phyloP scores from a whole-genome alignment of 305 asterid genomes.

The Rubia balearica region DNA sequence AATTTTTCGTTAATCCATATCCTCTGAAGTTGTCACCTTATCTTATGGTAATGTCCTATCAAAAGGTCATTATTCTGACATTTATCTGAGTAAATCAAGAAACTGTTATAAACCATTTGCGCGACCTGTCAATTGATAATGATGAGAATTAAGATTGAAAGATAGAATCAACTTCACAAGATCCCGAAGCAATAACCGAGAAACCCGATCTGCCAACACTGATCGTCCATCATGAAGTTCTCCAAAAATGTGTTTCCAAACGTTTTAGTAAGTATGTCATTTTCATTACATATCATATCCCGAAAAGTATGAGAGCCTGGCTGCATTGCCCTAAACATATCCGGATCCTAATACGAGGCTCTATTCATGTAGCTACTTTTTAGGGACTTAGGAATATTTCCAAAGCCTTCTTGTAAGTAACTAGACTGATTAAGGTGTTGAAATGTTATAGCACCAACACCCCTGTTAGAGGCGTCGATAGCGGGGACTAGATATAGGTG shows the following conservation, averaged over 20 bases:
- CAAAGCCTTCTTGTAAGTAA: conserved; percentile 46
- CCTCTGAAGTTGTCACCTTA: conserved; percentile 26
- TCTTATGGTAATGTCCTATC: conserved; percentile 19
- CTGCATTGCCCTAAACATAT: conserved; percentile 49
- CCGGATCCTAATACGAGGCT: conserved; percentile 62
- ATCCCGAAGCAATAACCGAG: conserved; percentile 65
- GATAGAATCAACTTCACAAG: conserved; percentile 46
- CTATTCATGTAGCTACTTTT: conserved; percentile 32
- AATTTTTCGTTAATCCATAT: conserved; percentile 4
- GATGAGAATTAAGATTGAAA: conserved; percentile 42
- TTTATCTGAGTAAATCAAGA: conserved; percentile 18
- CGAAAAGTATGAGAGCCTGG: conserved; percentile 52
- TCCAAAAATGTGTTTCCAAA: conserved; percentile 35
- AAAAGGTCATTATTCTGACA: conserved; percentile 19
- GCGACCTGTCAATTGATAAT: conserved; percentile 38
- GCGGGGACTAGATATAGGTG: conserved; percentile 82
- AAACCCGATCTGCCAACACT: conserved; percentile 64
- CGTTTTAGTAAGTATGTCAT: conserved; percentile 50
- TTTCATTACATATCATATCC: conserved; percentile 44
- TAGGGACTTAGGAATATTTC: conserved; percentile 32
- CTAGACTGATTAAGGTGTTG: conserved; percentile 45
- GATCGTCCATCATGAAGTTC: conserved; percentile 56
- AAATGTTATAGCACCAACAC: conserved; percentile 58
- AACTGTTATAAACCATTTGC: conserved; percentile 25
- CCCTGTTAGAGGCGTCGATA: conserved; percentile 81